Evolutionary conservation across 1,284 basidiomycete genomes (phyloP).

Genomic region (Ceratobasidium theobromae): DNA sequence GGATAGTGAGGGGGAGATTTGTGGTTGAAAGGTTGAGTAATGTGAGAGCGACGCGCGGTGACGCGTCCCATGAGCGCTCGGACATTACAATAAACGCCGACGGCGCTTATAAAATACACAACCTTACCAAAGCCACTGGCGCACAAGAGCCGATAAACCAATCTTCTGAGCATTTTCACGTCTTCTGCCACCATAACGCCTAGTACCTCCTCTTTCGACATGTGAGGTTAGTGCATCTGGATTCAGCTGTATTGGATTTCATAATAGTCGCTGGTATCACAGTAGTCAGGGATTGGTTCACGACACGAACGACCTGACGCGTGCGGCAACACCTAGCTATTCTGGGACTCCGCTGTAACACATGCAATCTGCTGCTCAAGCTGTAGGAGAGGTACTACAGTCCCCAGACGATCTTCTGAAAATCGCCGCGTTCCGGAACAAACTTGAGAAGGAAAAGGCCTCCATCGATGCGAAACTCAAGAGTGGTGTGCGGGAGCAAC

Average conservation of each 20-base stretch:
- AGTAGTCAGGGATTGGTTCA: not conserved
- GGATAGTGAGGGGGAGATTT: not conserved
- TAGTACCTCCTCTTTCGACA: too few relatives aligned
- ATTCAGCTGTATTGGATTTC: too few relatives aligned
- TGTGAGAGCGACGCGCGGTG: constrained; percentile 28
- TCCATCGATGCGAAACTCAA: constrained; percentile 93
- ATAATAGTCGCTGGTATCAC: too few relatives aligned
- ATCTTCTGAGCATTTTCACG: too few relatives aligned
- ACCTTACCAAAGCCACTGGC: not conserved
- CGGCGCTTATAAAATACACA: constrained; percentile 11
- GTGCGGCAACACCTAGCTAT: not conserved
- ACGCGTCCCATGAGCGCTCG: constrained; percentile 18
- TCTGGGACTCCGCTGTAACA: not conserved
- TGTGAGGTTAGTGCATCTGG: too few relatives aligned
- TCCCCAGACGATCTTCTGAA: constrained; percentile 94
- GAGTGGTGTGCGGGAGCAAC: constrained; percentile 90
- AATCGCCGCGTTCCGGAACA: constrained; percentile 86
- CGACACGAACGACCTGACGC: not conserved
- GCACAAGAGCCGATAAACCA: too few relatives aligned
- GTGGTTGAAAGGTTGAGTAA: not conserved
- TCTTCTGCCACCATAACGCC: too few relatives aligned
- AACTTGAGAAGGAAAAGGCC: constrained; percentile 94
- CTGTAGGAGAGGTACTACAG: constrained; percentile 82
- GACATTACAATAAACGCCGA: constrained; percentile 17
- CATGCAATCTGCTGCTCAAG: constrained; percentile 59